A percentile compares a stretch with the other conserved stretches of the same genome.
These are phyloP conservation scores for Leptoxyphium fumago DNA, from an alignment of 2,329 filamentous ascomycete genomes.

Conservation along the genomic window DNA sequence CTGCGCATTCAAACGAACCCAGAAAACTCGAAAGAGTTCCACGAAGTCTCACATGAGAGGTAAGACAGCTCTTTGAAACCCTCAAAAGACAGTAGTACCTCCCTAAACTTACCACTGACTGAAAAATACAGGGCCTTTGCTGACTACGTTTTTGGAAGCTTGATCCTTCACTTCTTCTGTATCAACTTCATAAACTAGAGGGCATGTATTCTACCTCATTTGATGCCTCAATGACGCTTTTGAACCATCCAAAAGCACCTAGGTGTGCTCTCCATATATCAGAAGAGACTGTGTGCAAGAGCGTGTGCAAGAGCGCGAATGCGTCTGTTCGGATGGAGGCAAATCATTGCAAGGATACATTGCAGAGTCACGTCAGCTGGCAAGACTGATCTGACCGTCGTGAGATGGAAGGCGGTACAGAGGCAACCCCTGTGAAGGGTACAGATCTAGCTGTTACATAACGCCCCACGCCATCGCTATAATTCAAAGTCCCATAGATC, in stretches of 20 bases:
- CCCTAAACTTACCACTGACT: background rate
- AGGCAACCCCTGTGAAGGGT: background rate
- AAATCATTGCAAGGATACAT: too few species aligned
- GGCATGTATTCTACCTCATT: background rate
- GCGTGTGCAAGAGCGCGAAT: too few species aligned
- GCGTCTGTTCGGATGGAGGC: too few species aligned
- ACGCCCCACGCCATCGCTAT: background rate
- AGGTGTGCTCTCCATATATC: too few species aligned
- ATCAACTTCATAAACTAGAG: constrained; percentile 97
- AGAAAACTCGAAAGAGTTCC: constrained; percentile 66
- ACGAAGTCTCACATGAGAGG: constrained; percentile 65
- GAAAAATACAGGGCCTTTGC: constrained; percentile 61
- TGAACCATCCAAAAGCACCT: too few species aligned
- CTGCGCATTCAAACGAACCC: constrained; percentile 85
- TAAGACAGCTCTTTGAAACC: constrained; percentile 21
- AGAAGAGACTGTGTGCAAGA: too few species aligned
- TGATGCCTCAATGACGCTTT: too few species aligned
- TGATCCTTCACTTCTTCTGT: constrained; percentile 97
- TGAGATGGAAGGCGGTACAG: too few species aligned
- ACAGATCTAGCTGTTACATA: background rate
- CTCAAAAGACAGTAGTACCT: too few species aligned
- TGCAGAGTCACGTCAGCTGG: too few species aligned
- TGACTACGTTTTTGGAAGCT: constrained; percentile 85
- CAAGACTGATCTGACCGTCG: too few species aligned
- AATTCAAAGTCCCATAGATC: background rate